A percentile compares a stretch with the other conserved stretches of the same genome.
Evolutionary conservation across 1,284 basidiomycete species (phyloP).

Genomic region (Coriolopsis trogii): DNA sequence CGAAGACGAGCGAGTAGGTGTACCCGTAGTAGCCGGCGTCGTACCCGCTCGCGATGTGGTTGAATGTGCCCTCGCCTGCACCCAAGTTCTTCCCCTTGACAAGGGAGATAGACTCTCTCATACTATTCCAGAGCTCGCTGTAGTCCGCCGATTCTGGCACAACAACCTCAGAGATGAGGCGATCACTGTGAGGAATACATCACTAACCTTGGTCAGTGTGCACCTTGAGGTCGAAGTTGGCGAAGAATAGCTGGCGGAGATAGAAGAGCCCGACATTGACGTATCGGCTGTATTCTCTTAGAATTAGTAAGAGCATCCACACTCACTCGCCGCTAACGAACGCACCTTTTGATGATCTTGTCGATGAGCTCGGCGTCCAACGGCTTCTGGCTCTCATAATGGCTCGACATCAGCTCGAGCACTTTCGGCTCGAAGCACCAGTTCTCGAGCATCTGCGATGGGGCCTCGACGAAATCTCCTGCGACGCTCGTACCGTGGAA

Average conservation of each 20-base stretch:
- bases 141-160: constrained; percentile 61
- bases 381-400: constrained; percentile 73
- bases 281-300: constrained; percentile 57
- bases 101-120: constrained; percentile 68
- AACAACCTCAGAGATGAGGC: neutral
- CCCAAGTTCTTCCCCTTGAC: constrained; percentile 63
- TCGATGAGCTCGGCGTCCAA: constrained; percentile 77
- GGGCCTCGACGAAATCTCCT: constrained; percentile 86
- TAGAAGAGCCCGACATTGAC: constrained; percentile 82
- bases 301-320: constrained; percentile 3
- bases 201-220: constrained; percentile 69
- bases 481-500: constrained; percentile 85
- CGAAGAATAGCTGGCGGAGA: constrained; percentile 82
- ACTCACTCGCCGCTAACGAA: neutral
- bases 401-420: constrained; percentile 75
- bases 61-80: constrained; percentile 73
- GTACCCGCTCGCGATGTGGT: constrained; percentile 75
- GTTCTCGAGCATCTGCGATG: constrained; percentile 90
- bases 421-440: constrained; percentile 87
- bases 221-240: constrained; percentile 77
- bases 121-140: constrained; percentile 72
- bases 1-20: constrained; percentile 75
- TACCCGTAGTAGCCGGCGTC: constrained; percentile 85
- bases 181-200: neutral
- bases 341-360: constrained; percentile 77